These are phyloP conservation scores for Prunus padus DNA, from an alignment of 306 rosid genomes.

Conservation along the genomic window DNA sequence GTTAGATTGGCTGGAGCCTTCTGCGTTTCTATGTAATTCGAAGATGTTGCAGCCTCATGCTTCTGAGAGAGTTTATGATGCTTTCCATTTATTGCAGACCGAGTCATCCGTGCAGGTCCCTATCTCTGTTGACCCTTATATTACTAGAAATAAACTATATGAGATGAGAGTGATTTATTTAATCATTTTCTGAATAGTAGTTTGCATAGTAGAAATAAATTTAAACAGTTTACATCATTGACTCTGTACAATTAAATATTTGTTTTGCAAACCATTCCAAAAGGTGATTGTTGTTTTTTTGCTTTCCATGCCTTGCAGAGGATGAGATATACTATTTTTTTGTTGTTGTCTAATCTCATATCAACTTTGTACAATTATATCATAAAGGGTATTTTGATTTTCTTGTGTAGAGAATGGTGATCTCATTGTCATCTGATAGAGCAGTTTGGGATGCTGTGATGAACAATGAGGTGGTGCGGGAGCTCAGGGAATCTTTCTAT, in stretches of 20 bases:
- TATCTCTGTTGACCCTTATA: not conserved
- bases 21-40: slow-evolving; percentile 36
- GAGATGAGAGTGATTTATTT: not conserved
- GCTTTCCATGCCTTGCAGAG: not conserved
- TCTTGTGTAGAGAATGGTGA: slow-evolving; percentile 64
- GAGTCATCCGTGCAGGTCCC: slow-evolving; percentile 72
- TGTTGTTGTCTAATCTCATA: not conserved
- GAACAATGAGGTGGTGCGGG: slow-evolving; percentile 67
- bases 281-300: not conserved
- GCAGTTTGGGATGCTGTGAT: slow-evolving; percentile 80
- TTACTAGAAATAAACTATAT: not conserved
- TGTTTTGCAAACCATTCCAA: not conserved
- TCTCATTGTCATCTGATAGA: slow-evolving; percentile 65
- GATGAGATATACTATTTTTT: not conserved
- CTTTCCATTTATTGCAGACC: slow-evolving; percentile 64
- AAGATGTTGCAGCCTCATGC: slow-evolving; percentile 25
- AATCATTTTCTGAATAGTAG: not conserved
- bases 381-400: not conserved
- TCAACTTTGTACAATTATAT: not conserved
- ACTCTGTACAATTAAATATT: not conserved
- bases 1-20: slow-evolving; percentile 65
- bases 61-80: slow-evolving; percentile 47
- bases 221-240: not conserved
- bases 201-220: not conserved
- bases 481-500: slow-evolving; percentile 50